A percentile compares a stretch with the other conserved stretches of the same genome.
phyloP scores from a whole-genome alignment of 2,329 filamentous ascomycete genomes.

The Ceratocystis diversiconidia region DNA sequence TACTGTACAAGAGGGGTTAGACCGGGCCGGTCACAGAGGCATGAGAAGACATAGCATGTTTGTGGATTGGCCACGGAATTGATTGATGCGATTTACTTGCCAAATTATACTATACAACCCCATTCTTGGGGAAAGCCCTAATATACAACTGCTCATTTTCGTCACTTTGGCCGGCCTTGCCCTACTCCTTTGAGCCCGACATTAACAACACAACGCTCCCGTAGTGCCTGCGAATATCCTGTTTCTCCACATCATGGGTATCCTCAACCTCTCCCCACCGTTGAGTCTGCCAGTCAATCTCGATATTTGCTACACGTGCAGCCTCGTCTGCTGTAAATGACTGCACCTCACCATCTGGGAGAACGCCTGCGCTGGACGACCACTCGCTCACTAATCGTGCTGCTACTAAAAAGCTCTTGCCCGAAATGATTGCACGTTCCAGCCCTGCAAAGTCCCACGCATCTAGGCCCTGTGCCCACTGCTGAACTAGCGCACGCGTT shows the following conservation, averaged over 20 bases:
- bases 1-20: slow-evolving; percentile 10
- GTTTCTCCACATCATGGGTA: slow-evolving; percentile 89
- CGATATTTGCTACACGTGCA: slow-evolving; percentile 59
- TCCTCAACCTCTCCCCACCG: slow-evolving; percentile 97
- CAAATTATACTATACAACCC: slow-evolving; percentile 9
- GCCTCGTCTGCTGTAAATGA: slow-evolving; percentile 74
- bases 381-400: slow-evolving; percentile 71
- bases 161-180: not conserved
- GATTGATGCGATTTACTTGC: not conserved
- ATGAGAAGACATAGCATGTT: not conserved
- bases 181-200: slow-evolving; percentile 34
- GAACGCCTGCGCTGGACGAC: slow-evolving; percentile 51
- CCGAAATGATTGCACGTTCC: slow-evolving; percentile 69
- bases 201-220: slow-evolving; percentile 77
- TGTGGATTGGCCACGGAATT: not conserved
- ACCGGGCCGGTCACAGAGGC: not conserved
- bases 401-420: slow-evolving; percentile 72
- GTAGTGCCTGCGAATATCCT: slow-evolving; percentile 75
- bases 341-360: slow-evolving; percentile 22
- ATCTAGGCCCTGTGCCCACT: slow-evolving; percentile 60
- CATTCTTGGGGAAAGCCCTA: not conserved
- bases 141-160: not conserved
- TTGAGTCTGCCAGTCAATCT: slow-evolving; percentile 78
- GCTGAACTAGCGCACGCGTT: slow-evolving; percentile 62
- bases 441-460: slow-evolving; percentile 75